Evolutionary conservation across 352 stramenopile species (phyloP), one percentile per base, ranked within the genome.

Genomic region (Globisporangium radiosum): DNA sequence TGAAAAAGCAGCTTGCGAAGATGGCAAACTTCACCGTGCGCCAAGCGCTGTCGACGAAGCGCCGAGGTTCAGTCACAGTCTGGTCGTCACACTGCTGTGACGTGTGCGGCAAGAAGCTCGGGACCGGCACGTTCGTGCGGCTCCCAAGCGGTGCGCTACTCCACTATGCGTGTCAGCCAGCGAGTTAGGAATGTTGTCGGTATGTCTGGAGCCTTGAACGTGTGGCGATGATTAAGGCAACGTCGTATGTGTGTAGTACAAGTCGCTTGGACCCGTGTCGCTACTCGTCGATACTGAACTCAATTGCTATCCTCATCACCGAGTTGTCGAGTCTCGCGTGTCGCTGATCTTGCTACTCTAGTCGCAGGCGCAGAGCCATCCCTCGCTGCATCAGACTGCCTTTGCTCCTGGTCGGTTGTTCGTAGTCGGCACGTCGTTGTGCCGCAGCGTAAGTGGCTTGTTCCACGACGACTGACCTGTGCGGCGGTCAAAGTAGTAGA

Each of bases 21-120:
- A 94, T 94, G 71, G 85, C 88, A 56, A 94, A 94, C 61, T 90
- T 94, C 45, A 87, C 81, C 45, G 72, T 92, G 25, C 82, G 82
- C 13, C 68, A 88, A 37, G 63, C 79, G 52, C 73, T 94, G 17
- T 76, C 79, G 1, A 70, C 62, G 0, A 87, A 90, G 56, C 71
- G 82, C 13, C 87, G 91, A 53, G 76, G 71, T 19, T 88, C 68
- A 0, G 82, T 94, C 52, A 88, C 76, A 2, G 73, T 92, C 45
- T 90, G 81, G 78, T 78, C 78, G 4, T 90, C 82, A 25, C 80
- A 90, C 44, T 78, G 72, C 54, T 94, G 85, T 60, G 65, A 85
- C 47, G 69, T 75, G 17, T 94, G 85, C 52, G 72, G 78, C 40
- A 87, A 86, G 43, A 82, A 76, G 59, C 75, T 94, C 7, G 82